Conservation (phyloP, 805 yeast species). For the Ogataea zsoltii region DNA sequence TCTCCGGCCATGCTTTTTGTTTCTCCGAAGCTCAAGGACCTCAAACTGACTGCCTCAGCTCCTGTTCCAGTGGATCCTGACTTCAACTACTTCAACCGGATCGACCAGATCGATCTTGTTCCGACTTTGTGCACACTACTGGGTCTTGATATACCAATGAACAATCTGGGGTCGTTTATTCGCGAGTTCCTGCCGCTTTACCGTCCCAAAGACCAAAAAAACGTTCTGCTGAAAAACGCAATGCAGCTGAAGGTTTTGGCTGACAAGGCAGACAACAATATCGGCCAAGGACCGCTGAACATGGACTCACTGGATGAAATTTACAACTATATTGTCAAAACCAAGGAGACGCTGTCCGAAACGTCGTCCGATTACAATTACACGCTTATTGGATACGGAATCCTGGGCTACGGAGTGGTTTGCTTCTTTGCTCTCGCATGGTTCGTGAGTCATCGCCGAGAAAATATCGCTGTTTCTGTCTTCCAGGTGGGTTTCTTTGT, state of each 20-base stretch:
- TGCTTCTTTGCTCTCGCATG: slow-evolving; percentile 31
- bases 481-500: slow-evolving; percentile 32
- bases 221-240: slow-evolving; percentile 54
- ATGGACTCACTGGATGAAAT: slow-evolving; percentile 13
- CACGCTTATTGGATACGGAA: slow-evolving; percentile 45
- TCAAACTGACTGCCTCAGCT: slow-evolving; percentile 16
- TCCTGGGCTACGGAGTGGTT: slow-evolving; percentile 34
- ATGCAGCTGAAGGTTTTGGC: slow-evolving; percentile 52
- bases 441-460: slow-evolving; percentile 23
- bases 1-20: slow-evolving; percentile 76
- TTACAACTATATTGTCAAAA: slow-evolving; percentile 38
- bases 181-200: slow-evolving; percentile 57
- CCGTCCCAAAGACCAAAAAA: slow-evolving; percentile 35
- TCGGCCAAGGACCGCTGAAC: slow-evolving; percentile 14
- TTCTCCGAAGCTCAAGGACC: slow-evolving; percentile 55
- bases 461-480: slow-evolving; percentile 15
- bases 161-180: slow-evolving; percentile 72
- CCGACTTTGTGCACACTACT: slow-evolving; percentile 65
- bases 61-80: slow-evolving; percentile 43
- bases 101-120: slow-evolving; percentile 73
- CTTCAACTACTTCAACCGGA: slow-evolving; percentile 51
- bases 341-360: slow-evolving; percentile 53
- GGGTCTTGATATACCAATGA: slow-evolving; percentile 68
- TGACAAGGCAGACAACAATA: slow-evolving; percentile 39
- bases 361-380: slow-evolving; percentile 76